Base-by-base conservation (phyloP, 2,329 filamentous ascomycete genomes). In the Sordariomycetes sp. region DNA sequence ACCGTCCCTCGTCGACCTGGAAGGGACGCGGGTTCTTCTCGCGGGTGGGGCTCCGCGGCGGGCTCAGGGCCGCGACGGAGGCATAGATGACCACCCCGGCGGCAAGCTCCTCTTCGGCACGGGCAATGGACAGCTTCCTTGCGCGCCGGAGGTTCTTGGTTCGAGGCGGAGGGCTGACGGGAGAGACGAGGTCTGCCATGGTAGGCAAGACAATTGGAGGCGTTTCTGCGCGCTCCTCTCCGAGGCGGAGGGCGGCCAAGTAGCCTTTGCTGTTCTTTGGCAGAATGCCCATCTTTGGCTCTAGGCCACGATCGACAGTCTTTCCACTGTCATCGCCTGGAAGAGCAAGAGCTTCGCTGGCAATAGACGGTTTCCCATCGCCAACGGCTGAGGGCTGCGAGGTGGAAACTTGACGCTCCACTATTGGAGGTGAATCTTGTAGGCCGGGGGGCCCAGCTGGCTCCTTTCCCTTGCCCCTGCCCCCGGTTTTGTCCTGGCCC, bases 31-130 rank as follows among this genome's bases (percentile, higher is more conserved):
- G 51, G 34, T 20, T 15, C 51, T 12, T 53, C 51, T 54, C 51
- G 35, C 48, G 51, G 20, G 35, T 57, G n/a, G 56, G 56, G 62
- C 70, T 72, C 34, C 64, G 65, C 28, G 68, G 68, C 52, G 74
- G 73, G 58, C 72, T 76, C 58, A 79, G 64, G 51, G 70, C 72
- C 60, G 76, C 75, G 36, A 72, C 76, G 10, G 77, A 71, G 45
- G 79, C 77, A 60, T 78, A 78, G 22, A 81, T 73, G 25, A 80
- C 72, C 25, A 80, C 78, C 15, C 76, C 78, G 36, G 78, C 75
- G 36, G 78, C 78, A 35, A 80, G 67, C 36, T 74, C 72, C 59
- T 81, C 79, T 64, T 81, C 77, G 17, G 74, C 74, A 17, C 74
- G 67, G 42, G 70, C 71, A 36, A 76, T 66, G n/a, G 71, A 70